Base-by-base conservation (phyloP, 2,329 filamentous ascomycete genomes). In the Trichoderma pleuroti region DNA sequence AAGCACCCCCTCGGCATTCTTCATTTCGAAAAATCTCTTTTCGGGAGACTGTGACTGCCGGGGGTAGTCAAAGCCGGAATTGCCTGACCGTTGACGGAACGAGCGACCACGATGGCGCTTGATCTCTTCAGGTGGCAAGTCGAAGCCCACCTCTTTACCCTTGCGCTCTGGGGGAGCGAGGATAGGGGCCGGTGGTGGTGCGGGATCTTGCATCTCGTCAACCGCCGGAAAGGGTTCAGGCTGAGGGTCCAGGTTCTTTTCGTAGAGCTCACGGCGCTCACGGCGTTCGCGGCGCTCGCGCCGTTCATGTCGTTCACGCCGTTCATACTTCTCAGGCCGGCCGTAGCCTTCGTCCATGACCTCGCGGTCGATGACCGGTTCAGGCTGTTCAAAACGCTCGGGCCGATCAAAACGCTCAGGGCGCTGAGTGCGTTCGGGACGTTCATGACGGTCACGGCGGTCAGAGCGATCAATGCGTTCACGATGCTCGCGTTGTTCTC, bases 11-110 rank as follows among this genome's bases (percentile, higher is more conserved):
- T 83, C 76, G 11, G 76, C 77, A 34, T 81, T 78, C 70, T 79
- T 84, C 56, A 82, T 74, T 46, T 81, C 79, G 70, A 85, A 84
- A 75, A 84, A 84, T 65, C 77, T 82, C 78, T 81, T 84, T 69
- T 78, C 78, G 1, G 76, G 76, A 30, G 75, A 73, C 39, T 42
- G 39, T 14, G 74, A 70, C 7, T 80, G 79, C 32, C 77, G 78
- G 36, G 75, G n/a, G 8, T 74, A 76, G 24, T 79, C 80, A 21
- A 81, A 79, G 46, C 77, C 77, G 6, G 83, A 80, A 30, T 82
- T 78, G 73, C 82, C 84, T 63, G 82, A 62, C 30, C 56, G 79
- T 8, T 82, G 81, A 30, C 81, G 82, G 56, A 82, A 84, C 52
- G 80, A 80, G 52, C 80, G 82, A 52, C 81, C 82, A 60, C 76